phyloP scores from a whole-genome alignment of 768 basidiomycete genomes.

The Artomyces pyxidatus region DNA sequence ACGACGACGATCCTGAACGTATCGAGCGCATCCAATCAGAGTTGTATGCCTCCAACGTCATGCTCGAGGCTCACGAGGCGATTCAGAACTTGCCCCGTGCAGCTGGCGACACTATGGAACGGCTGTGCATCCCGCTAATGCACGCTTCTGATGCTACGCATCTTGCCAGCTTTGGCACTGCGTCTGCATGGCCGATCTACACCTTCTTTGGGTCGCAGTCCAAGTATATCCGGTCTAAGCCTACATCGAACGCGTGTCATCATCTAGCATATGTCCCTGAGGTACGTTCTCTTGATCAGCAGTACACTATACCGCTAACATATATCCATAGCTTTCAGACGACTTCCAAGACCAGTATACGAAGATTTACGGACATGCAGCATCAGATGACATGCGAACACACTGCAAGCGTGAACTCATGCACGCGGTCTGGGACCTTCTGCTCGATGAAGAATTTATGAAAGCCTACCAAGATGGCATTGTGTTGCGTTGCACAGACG shows the following conservation, averaged over 20 bases:
- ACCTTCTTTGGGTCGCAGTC: conserved; percentile 17
- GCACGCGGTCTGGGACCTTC: conserved; percentile 13
- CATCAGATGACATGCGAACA: conserved; percentile 3
- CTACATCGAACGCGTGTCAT: conserved; percentile 9
- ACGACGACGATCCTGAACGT: not conserved
- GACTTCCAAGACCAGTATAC: conserved; percentile 10
- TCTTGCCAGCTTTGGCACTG: conserved; percentile 16
- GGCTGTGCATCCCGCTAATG: conserved; percentile 9
- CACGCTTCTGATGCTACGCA: conserved; percentile 20
- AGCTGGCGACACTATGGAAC: conserved; percentile 14
- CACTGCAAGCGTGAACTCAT: conserved; percentile 16
- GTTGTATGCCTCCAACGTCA: not conserved
- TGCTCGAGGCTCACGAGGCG: not conserved
- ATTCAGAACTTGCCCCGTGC: not conserved
- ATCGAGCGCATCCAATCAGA: not conserved
- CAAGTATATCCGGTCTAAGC: conserved; percentile 11
- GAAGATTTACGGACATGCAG: not conserved
- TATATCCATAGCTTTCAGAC: conserved; percentile 12
- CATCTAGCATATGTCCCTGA: conserved; percentile 18
- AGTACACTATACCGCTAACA: not conserved
- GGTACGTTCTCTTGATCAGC: not conserved
- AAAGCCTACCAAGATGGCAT: conserved; percentile 19
- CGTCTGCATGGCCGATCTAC: conserved; percentile 20
- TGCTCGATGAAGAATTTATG: conserved; percentile 17
- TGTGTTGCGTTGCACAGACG: conserved; percentile 17